phyloP scores from a whole-genome alignment of 495 filamentous ascomycete species.

The Penicillium flavigenum region DNA sequence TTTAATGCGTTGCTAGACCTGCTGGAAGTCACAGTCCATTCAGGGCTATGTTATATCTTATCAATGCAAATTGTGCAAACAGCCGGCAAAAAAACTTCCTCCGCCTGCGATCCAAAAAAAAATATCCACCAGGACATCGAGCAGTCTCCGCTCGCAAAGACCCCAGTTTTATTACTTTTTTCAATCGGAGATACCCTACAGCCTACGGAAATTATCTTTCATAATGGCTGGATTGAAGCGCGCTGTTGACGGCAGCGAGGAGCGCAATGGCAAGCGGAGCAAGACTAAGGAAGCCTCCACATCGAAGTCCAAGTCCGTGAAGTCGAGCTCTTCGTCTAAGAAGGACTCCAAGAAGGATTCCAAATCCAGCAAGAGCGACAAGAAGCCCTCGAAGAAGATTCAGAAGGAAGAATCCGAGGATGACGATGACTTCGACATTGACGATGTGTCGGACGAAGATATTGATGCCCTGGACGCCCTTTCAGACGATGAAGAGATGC shows the following conservation, averaged over 20 bases:
- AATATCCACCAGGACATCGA: slow-evolving; percentile 31
- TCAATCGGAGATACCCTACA: slow-evolving; percentile 3
- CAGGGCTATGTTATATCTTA: slow-evolving; percentile 25
- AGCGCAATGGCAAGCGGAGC: slow-evolving; percentile 50
- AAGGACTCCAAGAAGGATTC: slow-evolving; percentile 30
- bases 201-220: slow-evolving; percentile 2
- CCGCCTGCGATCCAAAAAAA: slow-evolving; percentile 34
- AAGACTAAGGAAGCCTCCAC: slow-evolving; percentile 43
- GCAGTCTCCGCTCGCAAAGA: slow-evolving; percentile 25
- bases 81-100: slow-evolving; percentile 37
- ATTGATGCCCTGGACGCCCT: slow-evolving; percentile 28
- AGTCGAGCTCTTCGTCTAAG: slow-evolving; percentile 29
- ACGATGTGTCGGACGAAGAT: slow-evolving; percentile 43
- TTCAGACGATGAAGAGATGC: slow-evolving; percentile 41
- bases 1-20: neutral
- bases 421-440: slow-evolving; percentile 47
- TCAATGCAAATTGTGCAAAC: slow-evolving; percentile 40
- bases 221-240: slow-evolving; percentile 49
- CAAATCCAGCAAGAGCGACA: slow-evolving; percentile 29
- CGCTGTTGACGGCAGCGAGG: slow-evolving; percentile 41
- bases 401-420: slow-evolving; percentile 34
- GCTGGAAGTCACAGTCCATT: too few species aligned
- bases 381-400: slow-evolving; percentile 38
- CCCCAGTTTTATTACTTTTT: slow-evolving; percentile 16
- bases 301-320: slow-evolving; percentile 36